Evolutionary conservation across 2,329 filamentous ascomycete species (phyloP), one percentile per base, ranked within the genome.

Genomic region (Colletotrichum navitas): DNA sequence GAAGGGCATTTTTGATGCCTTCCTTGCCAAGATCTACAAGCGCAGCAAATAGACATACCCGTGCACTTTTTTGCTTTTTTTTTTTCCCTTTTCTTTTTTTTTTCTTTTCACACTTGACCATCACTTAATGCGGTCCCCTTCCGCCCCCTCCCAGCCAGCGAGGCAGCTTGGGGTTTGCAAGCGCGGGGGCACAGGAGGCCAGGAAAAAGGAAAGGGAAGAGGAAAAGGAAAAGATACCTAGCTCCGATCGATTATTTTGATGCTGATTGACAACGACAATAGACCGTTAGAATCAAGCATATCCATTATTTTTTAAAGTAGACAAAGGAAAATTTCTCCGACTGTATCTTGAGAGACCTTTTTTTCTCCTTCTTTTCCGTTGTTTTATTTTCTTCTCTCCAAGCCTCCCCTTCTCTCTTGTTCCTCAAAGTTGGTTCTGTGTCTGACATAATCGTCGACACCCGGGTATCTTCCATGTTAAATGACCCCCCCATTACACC

Each of bases 1-100:
- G 89, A 96, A 94, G 88, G 89, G 87, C 71, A 89, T 98, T 51
- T 97, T 98, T 76, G 92, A 97, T 77, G 88, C 89, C 55, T 99
- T 98, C 88, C 86, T 99, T 75, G 87, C 87, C 82, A 99, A 99
- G 89, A 98, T 99, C 80, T 98, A 98, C 89, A 97, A 97, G 91
- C 89, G 96, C 80, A 96, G 90, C 89, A 98, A 97, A 85, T 98
- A 93, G 82, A 74, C 10, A 18, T 26, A 36, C 29, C 5, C 21
- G 21, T 47, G 21, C 5, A 5, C 8, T 47, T 45, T 45, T n/a
- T 10, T 10, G 3, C 6, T 45, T n/a, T 10, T 45, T 45, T 2
- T n/a, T n/a, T 4, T n/a, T n/a, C 4, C 2, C 18, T 43, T 5
- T 43, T 43, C 16, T 12, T 21, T 43, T 21, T 21, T 16, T 6